Evolutionary conservation across 208 protist species (phyloP), one percentile per base, ranked within the genome.

Genomic region (Leishmania martiniquensis): DNA sequence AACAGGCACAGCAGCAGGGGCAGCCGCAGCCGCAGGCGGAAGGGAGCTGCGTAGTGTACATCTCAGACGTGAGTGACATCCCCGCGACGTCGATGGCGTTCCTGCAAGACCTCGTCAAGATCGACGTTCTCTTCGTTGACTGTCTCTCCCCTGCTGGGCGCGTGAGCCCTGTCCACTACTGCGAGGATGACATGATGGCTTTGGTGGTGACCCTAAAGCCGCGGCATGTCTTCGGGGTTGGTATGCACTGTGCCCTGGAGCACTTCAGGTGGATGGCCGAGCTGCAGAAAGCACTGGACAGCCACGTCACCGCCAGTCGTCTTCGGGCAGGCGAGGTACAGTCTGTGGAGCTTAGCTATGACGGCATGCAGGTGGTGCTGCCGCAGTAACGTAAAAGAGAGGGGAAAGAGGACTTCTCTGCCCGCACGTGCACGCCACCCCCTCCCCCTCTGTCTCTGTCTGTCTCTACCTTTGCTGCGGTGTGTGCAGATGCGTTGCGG

Each of bases 231-330:
- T 94, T 87, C 77, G 80, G 83, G 9, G 86, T 93, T 32, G 93
- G 91, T 12, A 97, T 95, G 93, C 94, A 91, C 72, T 97, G 93
- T 75, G 84, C 91, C 12, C 49, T 97, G 29, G 83, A 91, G 77
- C 87, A 97, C 75, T 29, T 80, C 0, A 34, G 32, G 13, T 87
- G 85, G 10, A 85, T 88, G 49, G 55, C 60, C 42, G 39, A 78
- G 72, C 54, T 87, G 55, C 55, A 78, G 84, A 60, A 88, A 29
- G 77, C 81, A n/a, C 57, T 97, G 34, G 73, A 76, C 3, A 70
- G 69, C 25, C 78, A 77, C 52, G 62, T 76, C 49, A 71, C 72
- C 34, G 77, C 77, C 72, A 89, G 83, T 20, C 44, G 20, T 15
- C 76, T 89, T 39, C 25, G 54, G 45, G 44, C 47, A 9, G 86